Conservation (phyloP, 2,329 filamentous ascomycete species). For the Remersonia thermophila region DNA sequence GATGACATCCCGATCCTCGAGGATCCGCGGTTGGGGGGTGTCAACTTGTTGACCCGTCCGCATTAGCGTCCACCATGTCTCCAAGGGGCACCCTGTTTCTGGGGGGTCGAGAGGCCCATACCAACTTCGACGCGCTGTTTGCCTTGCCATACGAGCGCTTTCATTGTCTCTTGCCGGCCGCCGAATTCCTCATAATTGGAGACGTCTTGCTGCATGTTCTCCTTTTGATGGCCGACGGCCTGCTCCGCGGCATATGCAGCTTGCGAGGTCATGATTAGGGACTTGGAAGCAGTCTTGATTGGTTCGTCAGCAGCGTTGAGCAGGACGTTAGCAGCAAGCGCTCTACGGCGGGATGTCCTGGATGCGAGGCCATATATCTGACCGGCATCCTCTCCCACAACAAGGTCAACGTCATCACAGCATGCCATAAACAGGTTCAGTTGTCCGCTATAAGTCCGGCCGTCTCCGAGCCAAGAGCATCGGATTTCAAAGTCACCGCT, state of each 20-base stretch:
- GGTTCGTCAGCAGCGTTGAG: too few species aligned
- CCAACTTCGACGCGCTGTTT: conserved; percentile 65
- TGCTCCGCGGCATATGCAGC: conserved; percentile 57
- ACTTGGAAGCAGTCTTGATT: too few species aligned
- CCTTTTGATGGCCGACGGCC: conserved; percentile 53
- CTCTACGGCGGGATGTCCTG: too few species aligned
- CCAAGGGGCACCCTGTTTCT: not conserved
- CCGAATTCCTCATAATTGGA: conserved; percentile 39
- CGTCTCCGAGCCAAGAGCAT: too few species aligned
- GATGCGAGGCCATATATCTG: too few species aligned
- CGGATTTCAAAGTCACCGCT: too few species aligned
- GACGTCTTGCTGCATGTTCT: conserved; percentile 57
- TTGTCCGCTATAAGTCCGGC: too few species aligned
- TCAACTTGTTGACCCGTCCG: conserved; percentile 43
- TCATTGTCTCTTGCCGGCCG: conserved; percentile 53
- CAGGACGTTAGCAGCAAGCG: too few species aligned
- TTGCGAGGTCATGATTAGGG: conserved; percentile 42
- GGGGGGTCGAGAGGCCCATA: conserved; percentile 20
- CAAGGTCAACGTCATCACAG: too few species aligned
- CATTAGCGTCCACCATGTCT: too few species aligned
- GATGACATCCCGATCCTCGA: conserved; percentile 67
- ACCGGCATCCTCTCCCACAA: too few species aligned
- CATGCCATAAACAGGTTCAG: too few species aligned
- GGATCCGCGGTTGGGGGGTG: conserved; percentile 55
- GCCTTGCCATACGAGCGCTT: conserved; percentile 69